A percentile compares a stretch with the other conserved stretches of the same genome.
phyloP scores from a whole-genome alignment of 768 basidiomycete species.

The Russula emetica region DNA sequence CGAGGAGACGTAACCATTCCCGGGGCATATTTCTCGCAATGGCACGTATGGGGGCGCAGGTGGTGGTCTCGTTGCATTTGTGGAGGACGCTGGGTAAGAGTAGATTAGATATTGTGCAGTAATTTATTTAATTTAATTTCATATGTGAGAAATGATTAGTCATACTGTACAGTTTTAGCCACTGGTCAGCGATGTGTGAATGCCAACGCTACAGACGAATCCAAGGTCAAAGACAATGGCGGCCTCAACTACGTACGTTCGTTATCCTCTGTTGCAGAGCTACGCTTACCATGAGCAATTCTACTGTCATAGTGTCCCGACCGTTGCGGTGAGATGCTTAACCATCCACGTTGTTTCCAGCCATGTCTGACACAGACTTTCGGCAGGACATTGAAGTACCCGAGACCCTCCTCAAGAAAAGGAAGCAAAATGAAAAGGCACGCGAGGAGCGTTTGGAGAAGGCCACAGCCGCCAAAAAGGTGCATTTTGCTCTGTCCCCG shows the following conservation, averaged over 20 bases:
- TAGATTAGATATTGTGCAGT: neutral
- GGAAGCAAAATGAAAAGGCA: constrained; percentile 96
- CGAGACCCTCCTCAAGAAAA: constrained; percentile 99
- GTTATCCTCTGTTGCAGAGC: constrained; percentile 1
- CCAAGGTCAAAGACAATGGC: constrained; percentile 42
- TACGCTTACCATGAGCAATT: neutral
- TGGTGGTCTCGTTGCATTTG: constrained; percentile 65
- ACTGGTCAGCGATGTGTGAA: constrained; percentile 28
- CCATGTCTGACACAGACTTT: constrained; percentile 14
- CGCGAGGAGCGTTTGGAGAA: constrained; percentile 88
- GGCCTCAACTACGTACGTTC: constrained; percentile 50
- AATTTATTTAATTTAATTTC: neutral
- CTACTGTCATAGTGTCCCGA: neutral
- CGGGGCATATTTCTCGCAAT: constrained; percentile 36
- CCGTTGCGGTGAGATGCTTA: constrained; percentile 11
- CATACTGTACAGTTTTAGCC: constrained; percentile 43
- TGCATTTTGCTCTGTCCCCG: constrained; percentile 39
- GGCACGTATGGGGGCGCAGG: constrained; percentile 63
- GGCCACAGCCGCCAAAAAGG: constrained; percentile 84
- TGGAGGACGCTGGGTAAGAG: constrained; percentile 55
- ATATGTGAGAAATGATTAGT: constrained; percentile 31
- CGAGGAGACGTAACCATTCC: constrained; percentile 29
- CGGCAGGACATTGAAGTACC: constrained; percentile 88
- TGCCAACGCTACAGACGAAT: constrained; percentile 24
- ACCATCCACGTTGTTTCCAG: neutral